A percentile compares a stretch with the other conserved stretches of the same genome.
Conservation (phyloP, 2,329 filamentous ascomycete species). For the Botrytis galanthina region DNA sequence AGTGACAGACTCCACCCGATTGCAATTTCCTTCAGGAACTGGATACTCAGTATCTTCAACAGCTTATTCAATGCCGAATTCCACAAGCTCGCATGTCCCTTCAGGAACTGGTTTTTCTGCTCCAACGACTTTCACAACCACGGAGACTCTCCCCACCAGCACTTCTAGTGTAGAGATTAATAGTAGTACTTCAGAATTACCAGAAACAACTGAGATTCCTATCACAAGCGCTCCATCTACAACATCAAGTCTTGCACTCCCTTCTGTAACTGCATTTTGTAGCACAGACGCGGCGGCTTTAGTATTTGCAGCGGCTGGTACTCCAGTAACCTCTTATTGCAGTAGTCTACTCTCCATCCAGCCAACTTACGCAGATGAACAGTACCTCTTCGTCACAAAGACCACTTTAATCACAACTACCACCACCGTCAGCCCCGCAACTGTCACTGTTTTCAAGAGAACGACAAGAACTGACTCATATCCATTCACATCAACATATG, state of each 20-base stretch:
- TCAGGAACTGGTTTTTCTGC: not conserved
- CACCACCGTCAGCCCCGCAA: not conserved
- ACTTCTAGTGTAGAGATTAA: not conserved
- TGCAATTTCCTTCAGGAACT: not conserved
- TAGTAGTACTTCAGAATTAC: not conserved
- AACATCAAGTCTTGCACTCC: not conserved
- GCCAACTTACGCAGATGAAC: not conserved
- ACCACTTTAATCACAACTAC: not conserved
- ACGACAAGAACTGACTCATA: not conserved
- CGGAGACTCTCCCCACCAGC: not conserved
- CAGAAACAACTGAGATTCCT: not conserved
- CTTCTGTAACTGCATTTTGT: constrained; percentile 3
- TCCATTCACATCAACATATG: constrained; percentile 3
- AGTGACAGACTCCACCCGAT: not conserved
- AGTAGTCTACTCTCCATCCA: constrained; percentile 6
- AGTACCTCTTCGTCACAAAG: not conserved
- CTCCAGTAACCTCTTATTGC: constrained; percentile 2
- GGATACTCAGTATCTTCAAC: not conserved
- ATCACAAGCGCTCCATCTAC: not conserved
- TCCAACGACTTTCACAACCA: not conserved
- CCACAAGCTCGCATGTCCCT: not conserved
- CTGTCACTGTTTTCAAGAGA: not conserved
- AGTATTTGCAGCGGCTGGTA: not conserved
- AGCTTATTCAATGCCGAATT: not conserved
- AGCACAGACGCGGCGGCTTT: not conserved